These are phyloP conservation scores for Triticum turgidum DNA, from an alignment of 176 grass and related monocot genomes.

Conservation along the genomic window DNA sequence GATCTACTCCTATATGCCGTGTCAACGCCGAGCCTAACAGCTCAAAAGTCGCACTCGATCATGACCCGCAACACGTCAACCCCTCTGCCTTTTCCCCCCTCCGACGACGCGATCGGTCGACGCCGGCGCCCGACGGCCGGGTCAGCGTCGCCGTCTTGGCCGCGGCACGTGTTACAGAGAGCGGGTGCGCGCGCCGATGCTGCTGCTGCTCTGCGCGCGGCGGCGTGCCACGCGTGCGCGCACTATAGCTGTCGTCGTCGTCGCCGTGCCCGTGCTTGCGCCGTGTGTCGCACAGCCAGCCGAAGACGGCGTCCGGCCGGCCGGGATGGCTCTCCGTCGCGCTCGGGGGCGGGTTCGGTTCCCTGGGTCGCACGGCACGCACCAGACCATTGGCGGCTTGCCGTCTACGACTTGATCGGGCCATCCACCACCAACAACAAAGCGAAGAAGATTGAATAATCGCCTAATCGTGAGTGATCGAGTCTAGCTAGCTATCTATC, in stretches of 20 bases:
- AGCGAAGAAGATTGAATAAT: neutral
- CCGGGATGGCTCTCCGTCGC: neutral
- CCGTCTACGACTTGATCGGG: slow-evolving; percentile 20
- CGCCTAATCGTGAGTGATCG: neutral
- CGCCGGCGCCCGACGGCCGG: neutral
- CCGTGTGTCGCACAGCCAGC: slow-evolving; percentile 34
- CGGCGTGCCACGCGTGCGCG: neutral
- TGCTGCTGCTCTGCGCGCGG: neutral
- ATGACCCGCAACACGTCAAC: neutral
- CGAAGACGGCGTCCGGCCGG: no score
- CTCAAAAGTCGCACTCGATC: neutral
- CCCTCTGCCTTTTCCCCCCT: neutral
- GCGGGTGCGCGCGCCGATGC: neutral
- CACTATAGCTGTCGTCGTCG: neutral
- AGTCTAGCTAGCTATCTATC: neutral
- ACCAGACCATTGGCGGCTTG: neutral
- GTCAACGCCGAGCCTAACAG: slow-evolving; percentile 37
- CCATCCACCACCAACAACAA: slow-evolving; percentile 11
- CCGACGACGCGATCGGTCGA: neutral
- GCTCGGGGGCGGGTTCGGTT: neutral
- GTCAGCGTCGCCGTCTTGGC: neutral
- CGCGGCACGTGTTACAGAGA: slow-evolving; percentile 32
- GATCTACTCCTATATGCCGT: neutral
- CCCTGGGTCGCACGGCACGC: slow-evolving; percentile 41
- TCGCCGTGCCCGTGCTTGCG: neutral